Percentiles rank a stretch among this genome's conserved stretches.
Evolutionary conservation across 2,329 filamentous ascomycete genomes (phyloP).

Genomic region (Aspergillus carbonarius): DNA sequence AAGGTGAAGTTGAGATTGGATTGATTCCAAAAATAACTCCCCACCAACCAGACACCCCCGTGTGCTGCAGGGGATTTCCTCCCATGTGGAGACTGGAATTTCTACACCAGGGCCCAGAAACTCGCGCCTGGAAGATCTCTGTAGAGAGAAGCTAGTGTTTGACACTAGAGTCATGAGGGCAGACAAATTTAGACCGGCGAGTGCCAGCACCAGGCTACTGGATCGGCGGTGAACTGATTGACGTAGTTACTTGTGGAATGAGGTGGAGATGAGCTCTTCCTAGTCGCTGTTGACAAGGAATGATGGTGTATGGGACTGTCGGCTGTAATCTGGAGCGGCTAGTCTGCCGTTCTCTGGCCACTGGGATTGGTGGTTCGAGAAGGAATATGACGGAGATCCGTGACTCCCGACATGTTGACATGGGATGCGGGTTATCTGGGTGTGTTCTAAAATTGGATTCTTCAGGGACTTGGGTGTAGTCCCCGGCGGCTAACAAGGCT

Average conservation of each 20-base stretch:
- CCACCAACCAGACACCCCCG: neutral
- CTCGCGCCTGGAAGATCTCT: neutral
- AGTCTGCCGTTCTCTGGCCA: neutral
- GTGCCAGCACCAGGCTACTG: neutral
- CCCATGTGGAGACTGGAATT: neutral
- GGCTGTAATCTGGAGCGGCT: neutral
- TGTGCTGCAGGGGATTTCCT: neutral
- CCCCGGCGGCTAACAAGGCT: neutral
- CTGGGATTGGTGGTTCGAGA: neutral
- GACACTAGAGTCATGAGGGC: neutral
- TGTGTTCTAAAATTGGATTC: conserved; percentile 6
- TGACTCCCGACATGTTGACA: neutral
- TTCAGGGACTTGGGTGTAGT: neutral
- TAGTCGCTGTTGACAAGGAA: neutral
- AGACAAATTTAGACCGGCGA: neutral
- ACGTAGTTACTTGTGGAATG: neutral
- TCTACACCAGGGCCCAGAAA: neutral
- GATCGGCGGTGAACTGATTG: neutral
- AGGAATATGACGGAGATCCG: neutral
- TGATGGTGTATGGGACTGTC: neutral
- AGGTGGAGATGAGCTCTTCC: neutral
- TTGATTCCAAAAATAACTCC: conserved; percentile 9
- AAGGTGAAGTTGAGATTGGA: conserved; percentile 10
- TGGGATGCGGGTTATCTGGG: neutral
- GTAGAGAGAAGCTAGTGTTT: neutral